Conservation (phyloP, 2,329 filamentous ascomycete species). For the Kalmusia sp. region DNA sequence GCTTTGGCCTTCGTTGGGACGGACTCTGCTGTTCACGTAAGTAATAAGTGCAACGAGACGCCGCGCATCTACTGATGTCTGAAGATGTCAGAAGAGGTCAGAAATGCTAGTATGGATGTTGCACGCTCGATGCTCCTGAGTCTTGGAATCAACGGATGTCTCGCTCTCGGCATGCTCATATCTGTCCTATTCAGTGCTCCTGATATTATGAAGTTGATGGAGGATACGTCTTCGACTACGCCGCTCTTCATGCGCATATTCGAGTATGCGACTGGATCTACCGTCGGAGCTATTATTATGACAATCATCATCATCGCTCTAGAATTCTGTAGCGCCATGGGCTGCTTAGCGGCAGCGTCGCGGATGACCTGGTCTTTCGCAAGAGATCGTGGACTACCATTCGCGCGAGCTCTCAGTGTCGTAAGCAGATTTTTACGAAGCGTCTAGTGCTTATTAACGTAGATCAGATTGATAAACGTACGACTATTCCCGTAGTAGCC, state of each 20-base stretch:
- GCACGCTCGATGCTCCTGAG: constrained; percentile 54
- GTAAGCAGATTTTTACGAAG: constrained; percentile 23
- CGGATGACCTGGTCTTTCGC: constrained; percentile 55
- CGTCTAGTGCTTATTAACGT: constrained; percentile 12
- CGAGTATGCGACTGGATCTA: constrained; percentile 35
- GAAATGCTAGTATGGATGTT: constrained; percentile 44
- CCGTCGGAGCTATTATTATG: constrained; percentile 56
- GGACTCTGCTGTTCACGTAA: constrained; percentile 47
- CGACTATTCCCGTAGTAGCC: constrained; percentile 54
- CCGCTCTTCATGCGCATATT: constrained; percentile 62
- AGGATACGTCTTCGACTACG: constrained; percentile 22
- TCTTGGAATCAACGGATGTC: constrained; percentile 49
- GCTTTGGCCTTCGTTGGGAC: constrained; percentile 49
- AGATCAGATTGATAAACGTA: constrained; percentile 40
- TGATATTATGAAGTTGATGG: constrained; percentile 31
- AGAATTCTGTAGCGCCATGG: constrained; percentile 51
- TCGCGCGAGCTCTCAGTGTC: constrained; percentile 38
- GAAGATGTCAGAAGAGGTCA: constrained; percentile 49
- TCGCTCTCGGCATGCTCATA: constrained; percentile 51
- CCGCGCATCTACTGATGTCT: constrained; percentile 9
- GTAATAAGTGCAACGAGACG: not conserved
- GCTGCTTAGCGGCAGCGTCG: constrained; percentile 50
- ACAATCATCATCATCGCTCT: constrained; percentile 51
- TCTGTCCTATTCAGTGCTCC: constrained; percentile 51
- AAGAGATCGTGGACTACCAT: constrained; percentile 52